A percentile compares a stretch with the other conserved stretches of the same genome.
phyloP scores from a whole-genome alignment of 331 rosid genomes.

The Malus hybrid region DNA sequence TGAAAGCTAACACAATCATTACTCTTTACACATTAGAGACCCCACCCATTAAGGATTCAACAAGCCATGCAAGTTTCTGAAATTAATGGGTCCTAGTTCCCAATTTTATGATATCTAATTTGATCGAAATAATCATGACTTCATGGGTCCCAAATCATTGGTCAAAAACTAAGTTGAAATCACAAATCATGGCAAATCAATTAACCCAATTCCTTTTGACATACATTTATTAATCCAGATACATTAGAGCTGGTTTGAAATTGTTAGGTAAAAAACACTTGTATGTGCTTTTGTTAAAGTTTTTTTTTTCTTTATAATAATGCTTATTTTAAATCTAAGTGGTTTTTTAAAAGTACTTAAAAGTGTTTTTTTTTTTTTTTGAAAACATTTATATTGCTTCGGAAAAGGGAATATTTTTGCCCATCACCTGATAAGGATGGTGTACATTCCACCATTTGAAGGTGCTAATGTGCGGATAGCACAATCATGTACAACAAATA shows the following conservation, averaged over 20 bases:
- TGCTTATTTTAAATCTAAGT: too few species aligned
- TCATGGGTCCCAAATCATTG: conserved; percentile 6
- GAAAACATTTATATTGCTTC: too few species aligned
- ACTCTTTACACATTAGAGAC: conserved; percentile 3
- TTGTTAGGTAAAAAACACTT: too few species aligned
- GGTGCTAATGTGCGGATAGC: accelerated
- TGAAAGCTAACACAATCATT: conserved; percentile 15
- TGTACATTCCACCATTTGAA: too few species aligned
- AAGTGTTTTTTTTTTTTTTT: too few species aligned
- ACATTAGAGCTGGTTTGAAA: too few species aligned
- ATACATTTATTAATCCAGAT: too few species aligned
- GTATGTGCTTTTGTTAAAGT: too few species aligned
- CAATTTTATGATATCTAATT: neutral
- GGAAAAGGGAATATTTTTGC: too few species aligned
- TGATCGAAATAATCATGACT: conserved; percentile 19
- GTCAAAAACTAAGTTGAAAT: conserved; percentile 15
- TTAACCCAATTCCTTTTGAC: neutral
- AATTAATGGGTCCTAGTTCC: neutral
- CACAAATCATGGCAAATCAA: conserved; percentile 3
- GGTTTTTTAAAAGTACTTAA: too few species aligned
- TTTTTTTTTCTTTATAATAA: too few species aligned
- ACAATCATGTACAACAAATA: accelerated
- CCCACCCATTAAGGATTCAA: neutral
- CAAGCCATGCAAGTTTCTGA: neutral
- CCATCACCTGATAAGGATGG: too few species aligned